Percentiles rank a stretch among this genome's conserved stretches.
Evolutionary conservation across 768 basidiomycete species (phyloP).

Genomic region (Boletus insuetus): DNA sequence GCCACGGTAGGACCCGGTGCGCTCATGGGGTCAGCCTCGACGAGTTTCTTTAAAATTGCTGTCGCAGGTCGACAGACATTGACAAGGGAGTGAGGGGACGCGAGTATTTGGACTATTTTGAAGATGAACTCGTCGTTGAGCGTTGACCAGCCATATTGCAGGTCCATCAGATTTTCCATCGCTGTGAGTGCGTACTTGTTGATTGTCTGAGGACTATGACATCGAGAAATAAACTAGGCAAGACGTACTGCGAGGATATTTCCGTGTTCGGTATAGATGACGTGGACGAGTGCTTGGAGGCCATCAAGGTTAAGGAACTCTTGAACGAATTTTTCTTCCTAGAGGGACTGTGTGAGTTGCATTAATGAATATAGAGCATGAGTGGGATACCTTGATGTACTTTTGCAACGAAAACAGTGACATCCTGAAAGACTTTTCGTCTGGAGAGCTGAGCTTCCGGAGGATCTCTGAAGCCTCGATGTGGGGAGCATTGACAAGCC

Average conservation of each 20-base stretch:
- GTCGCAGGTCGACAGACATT: slow-evolving; percentile 93
- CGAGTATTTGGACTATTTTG: slow-evolving; percentile 73
- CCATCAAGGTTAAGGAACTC: slow-evolving; percentile 78
- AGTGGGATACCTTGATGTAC: slow-evolving; percentile 60
- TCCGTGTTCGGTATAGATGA: slow-evolving; percentile 66
- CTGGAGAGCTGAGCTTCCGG: slow-evolving; percentile 60
- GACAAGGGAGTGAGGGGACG: slow-evolving; percentile 72
- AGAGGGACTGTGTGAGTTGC: background rate
- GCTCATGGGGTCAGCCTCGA: slow-evolving; percentile 77
- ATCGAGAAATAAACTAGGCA: background rate
- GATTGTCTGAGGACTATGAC: slow-evolving; percentile 5
- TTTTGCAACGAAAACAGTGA: slow-evolving; percentile 79
- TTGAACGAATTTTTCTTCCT: slow-evolving; percentile 83
- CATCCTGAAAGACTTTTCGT: slow-evolving; percentile 59
- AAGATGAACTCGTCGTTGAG: slow-evolving; percentile 72
- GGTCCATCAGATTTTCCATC: slow-evolving; percentile 86
- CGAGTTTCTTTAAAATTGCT: slow-evolving; percentile 84
- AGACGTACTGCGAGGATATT: slow-evolving; percentile 79
- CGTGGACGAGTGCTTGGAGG: slow-evolving; percentile 62
- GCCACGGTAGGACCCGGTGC: slow-evolving; percentile 57
- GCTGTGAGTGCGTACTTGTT: slow-evolving; percentile 77
- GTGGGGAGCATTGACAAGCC: slow-evolving; percentile 75
- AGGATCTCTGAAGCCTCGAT: slow-evolving; percentile 78
- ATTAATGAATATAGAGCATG: background rate
- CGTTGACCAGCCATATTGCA: slow-evolving; percentile 79